Conservation (phyloP, 2,329 filamentous ascomycete species). For the Thelonectria rubi region DNA sequence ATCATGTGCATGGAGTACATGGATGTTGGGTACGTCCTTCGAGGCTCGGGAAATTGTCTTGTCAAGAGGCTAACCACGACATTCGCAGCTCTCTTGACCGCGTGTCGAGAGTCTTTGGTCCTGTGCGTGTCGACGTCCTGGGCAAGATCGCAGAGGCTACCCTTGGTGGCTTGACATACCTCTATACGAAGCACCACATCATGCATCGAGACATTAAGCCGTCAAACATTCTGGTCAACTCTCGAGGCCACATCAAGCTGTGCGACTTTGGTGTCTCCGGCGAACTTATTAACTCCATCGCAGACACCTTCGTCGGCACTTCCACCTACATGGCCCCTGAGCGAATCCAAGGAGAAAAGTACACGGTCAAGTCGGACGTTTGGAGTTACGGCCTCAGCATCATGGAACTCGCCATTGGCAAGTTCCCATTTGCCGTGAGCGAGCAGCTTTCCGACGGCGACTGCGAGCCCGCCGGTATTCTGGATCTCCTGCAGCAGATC, state of each 20-base stretch:
- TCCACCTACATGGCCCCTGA: slow-evolving; percentile 99
- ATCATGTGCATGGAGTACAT: slow-evolving; percentile 99
- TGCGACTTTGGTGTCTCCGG: slow-evolving; percentile 99
- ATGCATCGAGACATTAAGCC: slow-evolving; percentile 99
- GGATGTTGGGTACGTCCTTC: slow-evolving; percentile 88
- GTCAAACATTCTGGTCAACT: slow-evolving; percentile 97
- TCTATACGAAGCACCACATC: slow-evolving; percentile 95
- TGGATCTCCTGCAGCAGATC: slow-evolving; percentile 96
- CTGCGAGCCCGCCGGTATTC: slow-evolving; percentile 88
- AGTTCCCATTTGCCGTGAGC: slow-evolving; percentile 89
- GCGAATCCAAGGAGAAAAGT: slow-evolving; percentile 94
- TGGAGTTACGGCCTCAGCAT: slow-evolving; percentile 97
- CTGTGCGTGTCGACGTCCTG: slow-evolving; percentile 92
- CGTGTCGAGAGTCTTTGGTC: slow-evolving; percentile 93
- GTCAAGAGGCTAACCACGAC: slow-evolving; percentile 17
- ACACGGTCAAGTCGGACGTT: slow-evolving; percentile 97
- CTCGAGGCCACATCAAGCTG: slow-evolving; percentile 91
- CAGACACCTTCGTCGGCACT: slow-evolving; percentile 97
- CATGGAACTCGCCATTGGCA: slow-evolving; percentile 97
- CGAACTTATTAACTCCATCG: slow-evolving; percentile 96
- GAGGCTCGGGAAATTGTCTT: too few species aligned
- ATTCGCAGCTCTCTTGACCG: slow-evolving; percentile 81
- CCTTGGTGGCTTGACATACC: slow-evolving; percentile 90
- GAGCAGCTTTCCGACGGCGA: slow-evolving; percentile 77
- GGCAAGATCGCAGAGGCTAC: slow-evolving; percentile 98